phyloP scores from a whole-genome alignment of 768 basidiomycete species.

The Kwoniella pini region DNA sequence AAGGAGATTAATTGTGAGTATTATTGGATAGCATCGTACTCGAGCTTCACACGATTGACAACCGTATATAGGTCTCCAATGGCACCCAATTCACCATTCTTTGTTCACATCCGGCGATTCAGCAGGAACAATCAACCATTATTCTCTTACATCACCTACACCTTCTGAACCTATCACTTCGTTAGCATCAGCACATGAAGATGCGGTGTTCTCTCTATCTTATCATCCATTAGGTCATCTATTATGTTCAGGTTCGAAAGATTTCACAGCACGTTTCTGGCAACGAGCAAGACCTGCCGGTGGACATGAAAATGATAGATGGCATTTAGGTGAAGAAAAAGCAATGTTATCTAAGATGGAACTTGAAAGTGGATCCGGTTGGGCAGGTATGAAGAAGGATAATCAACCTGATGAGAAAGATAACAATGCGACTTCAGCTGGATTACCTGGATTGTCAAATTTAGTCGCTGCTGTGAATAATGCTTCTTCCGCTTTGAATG shows the following conservation, averaged over 20 bases:
- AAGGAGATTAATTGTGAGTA: slow-evolving; percentile 93
- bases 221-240: slow-evolving; percentile 96
- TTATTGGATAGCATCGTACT: no score
- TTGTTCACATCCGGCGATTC: slow-evolving; percentile 90
- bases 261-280: slow-evolving; percentile 99
- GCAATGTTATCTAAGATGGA: slow-evolving; percentile 32
- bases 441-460: slow-evolving; percentile 23
- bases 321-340: slow-evolving; percentile 50
- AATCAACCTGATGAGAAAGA: not conserved
- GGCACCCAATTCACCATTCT: slow-evolving; percentile 89
- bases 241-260: slow-evolving; percentile 90
- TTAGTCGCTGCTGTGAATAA: slow-evolving; percentile 23
- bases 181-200: slow-evolving; percentile 95
- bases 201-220: slow-evolving; percentile 91
- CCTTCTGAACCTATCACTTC: slow-evolving; percentile 71
- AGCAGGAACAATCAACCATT: slow-evolving; percentile 90
- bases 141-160: slow-evolving; percentile 70
- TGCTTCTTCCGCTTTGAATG: not conserved
- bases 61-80: slow-evolving; percentile 88
- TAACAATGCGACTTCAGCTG: not conserved
- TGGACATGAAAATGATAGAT: slow-evolving; percentile 51
- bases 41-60: no score
- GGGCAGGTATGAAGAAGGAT: not conserved
- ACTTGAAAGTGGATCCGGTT: slow-evolving; percentile 7
- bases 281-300: slow-evolving; percentile 60